A percentile compares a stretch with the other conserved stretches of the same genome.
Conservation (phyloP, 768 basidiomycete species). For the Collybia sp. region DNA sequence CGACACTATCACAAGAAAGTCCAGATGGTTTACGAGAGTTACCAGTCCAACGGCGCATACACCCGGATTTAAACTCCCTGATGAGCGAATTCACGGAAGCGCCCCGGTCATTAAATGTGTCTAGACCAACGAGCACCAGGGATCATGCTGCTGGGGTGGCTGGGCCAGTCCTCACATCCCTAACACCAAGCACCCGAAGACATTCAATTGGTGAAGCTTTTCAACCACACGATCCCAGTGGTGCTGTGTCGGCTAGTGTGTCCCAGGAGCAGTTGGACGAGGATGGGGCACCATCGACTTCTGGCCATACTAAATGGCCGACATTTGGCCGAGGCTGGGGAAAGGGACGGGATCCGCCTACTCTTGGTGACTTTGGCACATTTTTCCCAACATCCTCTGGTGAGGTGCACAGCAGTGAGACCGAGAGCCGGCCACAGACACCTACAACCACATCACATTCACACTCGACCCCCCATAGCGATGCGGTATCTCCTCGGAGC, state of each 20-base stretch:
- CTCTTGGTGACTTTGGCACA: background rate
- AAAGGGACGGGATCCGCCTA: background rate
- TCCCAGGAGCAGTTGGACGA: background rate
- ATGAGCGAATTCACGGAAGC: constrained; percentile 14
- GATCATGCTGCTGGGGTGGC: too few relatives aligned
- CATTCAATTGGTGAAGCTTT: background rate
- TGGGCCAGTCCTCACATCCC: background rate
- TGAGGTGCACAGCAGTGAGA: background rate
- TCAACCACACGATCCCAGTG: too few relatives aligned
- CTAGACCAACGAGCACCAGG: too few relatives aligned
- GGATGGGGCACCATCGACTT: background rate
- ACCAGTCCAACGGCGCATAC: constrained; percentile 28
- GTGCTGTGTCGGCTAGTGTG: background rate
- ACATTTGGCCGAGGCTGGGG: background rate
- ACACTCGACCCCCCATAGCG: constrained; percentile 7
- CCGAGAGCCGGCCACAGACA: background rate
- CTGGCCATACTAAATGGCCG: background rate
- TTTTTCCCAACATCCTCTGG: too few relatives aligned
- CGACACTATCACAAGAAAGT: too few relatives aligned
- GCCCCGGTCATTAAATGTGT: background rate
- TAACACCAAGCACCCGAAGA: background rate
- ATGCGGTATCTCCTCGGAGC: background rate
- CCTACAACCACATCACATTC: constrained; percentile 9
- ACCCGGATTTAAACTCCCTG: constrained; percentile 30
- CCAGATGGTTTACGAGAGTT: too few relatives aligned